These are phyloP conservation scores for Citrus sp. DNA, from an alignment of 345 rosid genomes.

Conservation along the genomic window DNA sequence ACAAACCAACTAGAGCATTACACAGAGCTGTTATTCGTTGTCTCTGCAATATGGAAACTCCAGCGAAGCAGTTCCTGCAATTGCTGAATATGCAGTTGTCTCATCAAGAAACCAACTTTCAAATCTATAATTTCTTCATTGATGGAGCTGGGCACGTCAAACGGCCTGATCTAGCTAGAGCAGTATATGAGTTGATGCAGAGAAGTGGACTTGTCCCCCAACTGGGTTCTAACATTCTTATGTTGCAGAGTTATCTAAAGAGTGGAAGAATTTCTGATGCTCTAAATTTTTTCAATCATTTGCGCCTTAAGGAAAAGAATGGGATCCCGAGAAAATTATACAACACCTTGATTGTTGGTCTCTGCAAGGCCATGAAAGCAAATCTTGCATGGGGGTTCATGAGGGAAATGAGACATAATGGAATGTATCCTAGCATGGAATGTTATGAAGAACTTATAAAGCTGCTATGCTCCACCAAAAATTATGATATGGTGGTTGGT, in stretches of 20 bases:
- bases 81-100: slow-evolving; percentile 57
- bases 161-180: slow-evolving; percentile 66
- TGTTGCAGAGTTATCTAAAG: slow-evolving; percentile 67
- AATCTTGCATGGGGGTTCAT: slow-evolving; percentile 48
- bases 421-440: slow-evolving; percentile 42
- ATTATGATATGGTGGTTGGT: slow-evolving; percentile 42
- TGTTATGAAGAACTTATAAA: slow-evolving; percentile 60
- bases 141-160: slow-evolving; percentile 73
- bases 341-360: slow-evolving; percentile 48
- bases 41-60: slow-evolving; percentile 46
- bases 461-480: slow-evolving; percentile 30
- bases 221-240: slow-evolving; percentile 32
- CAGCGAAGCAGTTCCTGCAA: slow-evolving; percentile 36
- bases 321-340: slow-evolving; percentile 34
- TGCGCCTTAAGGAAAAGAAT: slow-evolving; percentile 25
- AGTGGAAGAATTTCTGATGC: slow-evolving; percentile 58
- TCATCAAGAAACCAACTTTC: slow-evolving; percentile 21
- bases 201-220: slow-evolving; percentile 44
- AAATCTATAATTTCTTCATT: slow-evolving; percentile 52
- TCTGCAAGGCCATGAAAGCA: slow-evolving; percentile 44
- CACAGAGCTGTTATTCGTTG: slow-evolving; percentile 51
- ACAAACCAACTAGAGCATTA: slow-evolving; percentile 28
- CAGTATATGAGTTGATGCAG: slow-evolving; percentile 60
- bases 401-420: slow-evolving; percentile 43
- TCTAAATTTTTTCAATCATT: slow-evolving; percentile 42